Base-by-base conservation (phyloP, 495 filamentous ascomycete genomes). In the Acidomyces sp. region DNA sequence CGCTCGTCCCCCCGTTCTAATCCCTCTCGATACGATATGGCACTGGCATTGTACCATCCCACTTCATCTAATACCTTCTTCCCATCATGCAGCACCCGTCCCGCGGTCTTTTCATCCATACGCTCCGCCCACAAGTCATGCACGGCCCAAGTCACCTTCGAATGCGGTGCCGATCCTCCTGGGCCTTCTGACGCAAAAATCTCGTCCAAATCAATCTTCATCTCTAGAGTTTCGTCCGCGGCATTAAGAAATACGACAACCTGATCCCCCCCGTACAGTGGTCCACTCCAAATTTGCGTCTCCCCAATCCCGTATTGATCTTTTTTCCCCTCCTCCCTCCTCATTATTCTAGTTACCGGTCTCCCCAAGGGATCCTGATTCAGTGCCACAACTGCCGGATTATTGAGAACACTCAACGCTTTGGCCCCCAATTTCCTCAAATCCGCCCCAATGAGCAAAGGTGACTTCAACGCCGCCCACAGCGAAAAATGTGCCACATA, bases 101-200 rank as follows among this genome's bases (percentile, higher is more conserved):
- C 18, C 4, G 40, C 40, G 18, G 26, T 30, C 4, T n/a, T n/a
- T n/a, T n/a, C 23, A 19, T 30, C 31, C 40, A 43, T 43, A 5
- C 40, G 6, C 25, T 64, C 62, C 13, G 62, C 70, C 72, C 72
- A 77, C 1, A 75, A 56, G 48, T 77, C 71, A 41, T 68, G 65
- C 0, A 75, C 57, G 43, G 70, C 67, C 70, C 71, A 75, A 0
- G 46, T 49, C 21, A 51, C 30, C 44, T 55, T 44, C 10, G 59
- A 49, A n/a, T n/a, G n/a, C 19, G 64, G 50, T 42, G 62, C 53
- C 3, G 51, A 37, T 6, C 61, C 61, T n/a, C 21, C 35, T 11
- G 22, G 21, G 3, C 24, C 30, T 21, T 67, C 67, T 1, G 48
- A 49, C n/a, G 58, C 53, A 49, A 68, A 75, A 35, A 77, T 70